Base-by-base conservation (phyloP, 2,329 filamentous ascomycete species). In the Ustulina deusta region DNA sequence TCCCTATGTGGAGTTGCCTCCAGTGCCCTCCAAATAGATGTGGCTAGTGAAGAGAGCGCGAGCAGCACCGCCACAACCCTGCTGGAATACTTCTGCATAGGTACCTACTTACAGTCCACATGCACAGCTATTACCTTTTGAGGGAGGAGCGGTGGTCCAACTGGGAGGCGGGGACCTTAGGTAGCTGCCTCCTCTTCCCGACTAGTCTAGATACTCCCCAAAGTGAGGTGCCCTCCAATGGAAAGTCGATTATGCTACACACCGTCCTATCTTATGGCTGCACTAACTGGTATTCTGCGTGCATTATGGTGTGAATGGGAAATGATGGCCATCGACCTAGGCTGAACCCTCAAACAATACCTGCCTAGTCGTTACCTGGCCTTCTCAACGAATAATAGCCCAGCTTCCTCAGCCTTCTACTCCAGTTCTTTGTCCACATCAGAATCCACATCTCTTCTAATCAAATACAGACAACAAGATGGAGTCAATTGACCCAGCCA, bases 401-500 rank as follows among this genome's bases (percentile, higher is more conserved):
- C 63, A 7, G 60, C 25, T 54, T 38, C 25, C 40, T 34, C n/a
- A 22, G 13, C 25, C 22, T 36, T 54, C 38, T 29, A 4, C 27
- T 34, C 6, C 11, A 27, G n/a, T 4, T 6, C 22, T 27, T 40
- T 52, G 38, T 49, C 17, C 49, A 34, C 49, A 17, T 2, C 25
- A 34, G 49, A 52, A 20, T 20, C 29, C 22, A 29, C 25, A 42
- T 4, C 48, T 63, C 51, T 54, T 46, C 27, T 49, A 36, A 55
- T 54, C 42, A 29, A n/a, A 25, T 11, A 46, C 27, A 38, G 40
- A 52, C 48, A 38, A 42, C 60, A 71, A 56, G 20, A 91, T 92
- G 90, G 85, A 89, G 74, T 81, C 85, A 63, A 83, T 89, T 77
- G 92, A 96, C 80, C 92, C 91, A 60, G 85, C 89, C 63, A 95